phyloP scores from a whole-genome alignment of 2,329 filamentous ascomycete genomes.

The Didymella lethalis region DNA sequence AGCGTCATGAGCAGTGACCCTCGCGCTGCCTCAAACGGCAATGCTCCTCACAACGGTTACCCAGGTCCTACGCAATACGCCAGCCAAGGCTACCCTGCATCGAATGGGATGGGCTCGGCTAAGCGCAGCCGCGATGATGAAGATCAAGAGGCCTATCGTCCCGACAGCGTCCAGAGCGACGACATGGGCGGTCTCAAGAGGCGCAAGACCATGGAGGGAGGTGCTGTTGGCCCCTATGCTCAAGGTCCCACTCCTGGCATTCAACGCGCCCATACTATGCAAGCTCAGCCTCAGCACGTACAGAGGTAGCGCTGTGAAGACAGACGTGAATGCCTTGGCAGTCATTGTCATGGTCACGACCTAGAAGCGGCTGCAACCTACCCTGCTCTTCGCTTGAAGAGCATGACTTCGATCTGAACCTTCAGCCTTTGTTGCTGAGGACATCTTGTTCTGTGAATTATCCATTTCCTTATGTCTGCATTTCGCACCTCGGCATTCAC shows the following conservation, averaged over 20 bases:
- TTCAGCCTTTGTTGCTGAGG: constrained; percentile 26
- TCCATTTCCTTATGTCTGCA: constrained; percentile 39
- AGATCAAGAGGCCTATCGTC: constrained; percentile 70
- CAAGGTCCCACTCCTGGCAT: constrained; percentile 43
- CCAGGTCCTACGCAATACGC: constrained; percentile 69
- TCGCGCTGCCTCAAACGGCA: constrained; percentile 71
- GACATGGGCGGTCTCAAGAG: constrained; percentile 75
- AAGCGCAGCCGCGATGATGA: constrained; percentile 73
- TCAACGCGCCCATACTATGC: constrained; percentile 45
- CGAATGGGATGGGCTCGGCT: constrained; percentile 68
- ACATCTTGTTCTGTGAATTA: constrained; percentile 44
- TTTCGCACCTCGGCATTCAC: constrained; percentile 46
- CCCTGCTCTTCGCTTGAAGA: neutral
- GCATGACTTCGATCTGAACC: constrained; percentile 7
- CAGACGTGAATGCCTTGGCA: constrained; percentile 27
- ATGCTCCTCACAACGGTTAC: constrained; percentile 73
- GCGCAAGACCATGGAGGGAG: constrained; percentile 73
- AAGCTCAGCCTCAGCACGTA: constrained; percentile 29
- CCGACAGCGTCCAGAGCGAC: constrained; percentile 62
- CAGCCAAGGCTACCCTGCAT: constrained; percentile 62
- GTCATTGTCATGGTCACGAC: constrained; percentile 30
- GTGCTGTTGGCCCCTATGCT: constrained; percentile 47
- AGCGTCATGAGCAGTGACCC: constrained; percentile 88
- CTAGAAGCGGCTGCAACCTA: constrained; percentile 46
- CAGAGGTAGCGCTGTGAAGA: constrained; percentile 16